Evolutionary conservation across 768 basidiomycete genomes (phyloP), one percentile per base, ranked within the genome.

Genomic region (Trametes gibbosa): DNA sequence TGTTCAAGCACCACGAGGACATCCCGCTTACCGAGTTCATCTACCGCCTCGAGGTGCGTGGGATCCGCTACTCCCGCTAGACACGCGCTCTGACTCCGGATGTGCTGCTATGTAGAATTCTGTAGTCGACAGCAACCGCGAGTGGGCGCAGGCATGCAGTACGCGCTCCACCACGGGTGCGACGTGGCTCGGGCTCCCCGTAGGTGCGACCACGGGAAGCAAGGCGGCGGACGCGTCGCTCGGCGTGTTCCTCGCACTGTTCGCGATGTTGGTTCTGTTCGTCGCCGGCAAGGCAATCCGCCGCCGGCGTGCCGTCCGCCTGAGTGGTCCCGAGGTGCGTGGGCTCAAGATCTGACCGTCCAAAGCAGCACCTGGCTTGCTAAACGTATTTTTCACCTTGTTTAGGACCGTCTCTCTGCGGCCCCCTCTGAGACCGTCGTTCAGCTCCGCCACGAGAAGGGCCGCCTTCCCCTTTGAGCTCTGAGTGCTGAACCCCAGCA

Each of bases 1-100:
- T 84, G 69, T 92, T 90, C 71, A 87, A 85, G 59, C 84, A 87
- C 76, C 77, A 81, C 58, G 76, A 83, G 56, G 90, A 92, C 68
- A 87, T 92, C 66, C 86, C 90, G 49, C 78, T 92, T 67, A 90
- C 89, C 14, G 89, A 91, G 69, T 92, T 92, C 78, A 87, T 91
- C 71, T 90, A 90, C 79, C 82, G 86, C 56, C 79, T 86, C 54
- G 86, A 91, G 82, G 90, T 89, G 69, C 17, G 75, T 71, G 13
- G 43, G 23, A n/a, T 27, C 39, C 45, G 16, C 40, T 24, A 50
- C 23, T 40, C 13, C 1, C 19, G 13, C 19, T 37, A 5, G 45
- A 56, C 40, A 50, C 45, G 41, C 21, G 6, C 9, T 45, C 43
- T 21, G 14, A 16, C 16, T n/a, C 16, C 17, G 32, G 21, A 5